Evolutionary conservation across 2,329 filamentous ascomycete species (phyloP), one percentile per base, ranked within the genome.

Genomic region (Dothiorella sarmentorum): DNA sequence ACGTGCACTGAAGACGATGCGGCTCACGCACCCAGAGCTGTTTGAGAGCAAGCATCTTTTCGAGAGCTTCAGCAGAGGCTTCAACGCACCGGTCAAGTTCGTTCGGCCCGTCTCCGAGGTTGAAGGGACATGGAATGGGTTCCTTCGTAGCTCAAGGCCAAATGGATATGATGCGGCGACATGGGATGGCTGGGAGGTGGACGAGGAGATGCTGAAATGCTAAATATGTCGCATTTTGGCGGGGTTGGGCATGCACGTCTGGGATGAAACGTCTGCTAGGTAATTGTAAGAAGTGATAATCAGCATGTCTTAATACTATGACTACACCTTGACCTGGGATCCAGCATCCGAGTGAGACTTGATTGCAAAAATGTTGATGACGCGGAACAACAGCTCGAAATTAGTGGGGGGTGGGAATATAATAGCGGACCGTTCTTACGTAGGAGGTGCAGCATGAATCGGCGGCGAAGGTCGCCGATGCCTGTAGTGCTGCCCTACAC

Each of bases 1-100:
- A 44, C 79, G 81, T 1, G 84, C 83, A 7, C 68, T 88, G 62
- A 77, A 76, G 59, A 78, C 77, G 26, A 80, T 86, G 81, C 75
- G 78, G 57, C 67, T 71, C 37, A 74, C 75, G 7, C 81, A 80
- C 64, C 82, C 82, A 0, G 78, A 82, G 24, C 69, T 86, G n/a
- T 84, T 85, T 61, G 72, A 74, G 26, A 69, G 78, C 24, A 68
- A 68, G 6, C 70, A 77, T 45, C 75, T 80, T 63, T 71, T 81
- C 59, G 78, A 82, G 65, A 75, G 73, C 61, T 82, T 79, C 76
- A 77, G 76, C 63, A 67, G 61, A 40, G 71, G 69, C 0, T 75
- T 74, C 62, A 64, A 73, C 18, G 72, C 72, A 1, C 64, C 77
- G 71, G 76, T 85, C 74, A 67, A 77, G 47, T 73, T 78, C 22